These are phyloP conservation scores for Pseudogymnoascus sp. DNA, from an alignment of 2,329 filamentous ascomycete species.

Conservation along the genomic window DNA sequence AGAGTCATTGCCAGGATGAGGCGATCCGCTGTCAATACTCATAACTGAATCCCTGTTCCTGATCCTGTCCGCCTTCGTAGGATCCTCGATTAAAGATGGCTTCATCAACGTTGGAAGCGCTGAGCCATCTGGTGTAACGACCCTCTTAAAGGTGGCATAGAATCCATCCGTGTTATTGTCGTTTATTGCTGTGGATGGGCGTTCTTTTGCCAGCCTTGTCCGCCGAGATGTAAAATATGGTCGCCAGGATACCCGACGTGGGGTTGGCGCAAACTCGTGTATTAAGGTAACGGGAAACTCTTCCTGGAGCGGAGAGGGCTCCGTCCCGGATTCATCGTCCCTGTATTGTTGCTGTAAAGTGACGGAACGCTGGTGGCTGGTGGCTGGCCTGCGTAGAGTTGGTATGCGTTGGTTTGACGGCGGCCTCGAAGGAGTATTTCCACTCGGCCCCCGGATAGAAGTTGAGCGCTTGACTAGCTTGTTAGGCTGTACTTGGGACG, in stretches of 20 bases:
- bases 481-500: slow-evolving; percentile 52
- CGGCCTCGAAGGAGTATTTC: slow-evolving; percentile 37
- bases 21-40: background rate
- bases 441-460: slow-evolving; percentile 42
- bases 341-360: slow-evolving; percentile 50
- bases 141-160: slow-evolving; percentile 24
- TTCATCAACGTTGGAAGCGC: slow-evolving; percentile 26
- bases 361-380: slow-evolving; percentile 69
- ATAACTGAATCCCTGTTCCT: slow-evolving; percentile 1
- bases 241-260: slow-evolving; percentile 23
- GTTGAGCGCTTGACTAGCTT: slow-evolving; percentile 70
- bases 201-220: slow-evolving; percentile 26
- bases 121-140: slow-evolving; percentile 22
- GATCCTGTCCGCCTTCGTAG: background rate
- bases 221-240: slow-evolving; percentile 28
- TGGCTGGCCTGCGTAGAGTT: slow-evolving; percentile 64
- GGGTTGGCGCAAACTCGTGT: slow-evolving; percentile 17
- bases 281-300: slow-evolving; percentile 14
- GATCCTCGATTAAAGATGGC: slow-evolving; percentile 21
- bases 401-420: slow-evolving; percentile 55
- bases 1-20: slow-evolving; percentile 14
- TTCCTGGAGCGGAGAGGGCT: slow-evolving; percentile 12
- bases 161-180: slow-evolving; percentile 22
- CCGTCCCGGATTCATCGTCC: slow-evolving; percentile 20
- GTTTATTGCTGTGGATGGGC: slow-evolving; percentile 20